phyloP scores from a whole-genome alignment of 1,284 basidiomycete genomes.

The Cutaneotrichosporon sp. region DNA sequence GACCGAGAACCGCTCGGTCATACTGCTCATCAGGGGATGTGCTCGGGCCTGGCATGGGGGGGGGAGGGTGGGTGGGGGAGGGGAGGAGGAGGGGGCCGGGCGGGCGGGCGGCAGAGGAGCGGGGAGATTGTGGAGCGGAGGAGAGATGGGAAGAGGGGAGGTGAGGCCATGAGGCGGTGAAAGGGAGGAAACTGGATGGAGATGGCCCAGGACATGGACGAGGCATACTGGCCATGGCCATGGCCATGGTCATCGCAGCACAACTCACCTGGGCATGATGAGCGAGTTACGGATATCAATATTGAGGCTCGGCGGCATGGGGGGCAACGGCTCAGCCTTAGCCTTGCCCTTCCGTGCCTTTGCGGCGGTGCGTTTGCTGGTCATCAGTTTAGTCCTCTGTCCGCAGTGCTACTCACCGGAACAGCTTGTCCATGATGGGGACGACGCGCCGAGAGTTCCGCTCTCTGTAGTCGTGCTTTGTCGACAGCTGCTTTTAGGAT shows the following conservation, averaged over 20 bases:
- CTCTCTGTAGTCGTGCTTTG: too few species aligned
- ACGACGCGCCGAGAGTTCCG: background rate
- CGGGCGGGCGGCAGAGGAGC: too few species aligned
- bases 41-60: background rate
- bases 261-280: slow-evolving; percentile 46
- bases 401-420: slow-evolving; percentile 19
- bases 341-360: background rate
- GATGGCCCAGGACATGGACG: too few species aligned
- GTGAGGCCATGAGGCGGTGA: background rate
- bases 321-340: slow-evolving; percentile 9
- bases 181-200: background rate
- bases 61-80: background rate
- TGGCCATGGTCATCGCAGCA: too few species aligned
- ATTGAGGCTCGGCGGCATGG: slow-evolving; percentile 38
- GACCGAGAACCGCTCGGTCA: slow-evolving; percentile 48
- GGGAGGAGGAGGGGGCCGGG: too few species aligned
- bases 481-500: background rate
- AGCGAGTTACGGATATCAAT: slow-evolving; percentile 48
- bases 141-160: background rate
- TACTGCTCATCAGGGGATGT: slow-evolving; percentile 23
- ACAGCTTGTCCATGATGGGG: slow-evolving; percentile 27
- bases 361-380: slow-evolving; percentile 11
- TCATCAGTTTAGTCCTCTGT: background rate
- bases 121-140: background rate
- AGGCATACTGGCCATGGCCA: too few species aligned